Evolutionary conservation across 352 stramenopile genomes (phyloP).

Genomic region (Globisporangium canariense): DNA sequence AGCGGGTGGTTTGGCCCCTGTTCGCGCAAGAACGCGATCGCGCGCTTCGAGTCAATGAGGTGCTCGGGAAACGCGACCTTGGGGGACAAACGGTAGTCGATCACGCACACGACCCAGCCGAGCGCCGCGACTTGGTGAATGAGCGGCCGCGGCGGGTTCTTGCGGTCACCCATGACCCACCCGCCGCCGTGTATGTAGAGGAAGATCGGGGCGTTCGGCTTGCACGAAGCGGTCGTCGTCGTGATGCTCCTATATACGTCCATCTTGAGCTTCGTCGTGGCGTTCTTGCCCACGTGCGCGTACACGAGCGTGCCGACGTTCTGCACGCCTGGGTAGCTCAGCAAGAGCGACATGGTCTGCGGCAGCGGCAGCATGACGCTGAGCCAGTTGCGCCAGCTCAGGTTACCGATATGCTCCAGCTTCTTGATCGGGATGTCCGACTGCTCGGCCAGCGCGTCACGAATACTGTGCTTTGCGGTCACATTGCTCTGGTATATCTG

Average conservation of each 20-base stretch:
- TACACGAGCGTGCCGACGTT: conserved; percentile 45
- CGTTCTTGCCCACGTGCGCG: conserved; percentile 52
- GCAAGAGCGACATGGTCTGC: conserved; percentile 37
- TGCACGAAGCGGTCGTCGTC: conserved; percentile 12
- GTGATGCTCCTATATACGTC: conserved; percentile 58
- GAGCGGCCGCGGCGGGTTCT: conserved; percentile 41
- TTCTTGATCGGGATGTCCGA: conserved; percentile 32
- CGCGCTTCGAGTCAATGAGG: conserved; percentile 63
- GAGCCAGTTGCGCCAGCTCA: conserved; percentile 45
- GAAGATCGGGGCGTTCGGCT: conserved; percentile 55
- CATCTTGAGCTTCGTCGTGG: conserved; percentile 50
- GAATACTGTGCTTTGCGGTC: conserved; percentile 39
- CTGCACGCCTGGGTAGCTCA: conserved; percentile 44
- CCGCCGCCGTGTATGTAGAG: conserved; percentile 68
- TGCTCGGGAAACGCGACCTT: conserved; percentile 53
- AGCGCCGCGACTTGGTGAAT: conserved; percentile 53
- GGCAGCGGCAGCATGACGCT: conserved; percentile 52
- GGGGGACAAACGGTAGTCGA: conserved; percentile 70
- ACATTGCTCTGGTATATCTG: conserved; percentile 44
- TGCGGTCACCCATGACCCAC: conserved; percentile 57
- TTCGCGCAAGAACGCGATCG: conserved; percentile 46
- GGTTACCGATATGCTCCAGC: conserved; percentile 33
- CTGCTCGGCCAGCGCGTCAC: conserved; percentile 24
- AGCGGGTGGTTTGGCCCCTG: conserved; percentile 18
- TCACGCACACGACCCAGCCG: conserved; percentile 64